Base-by-base conservation (phyloP, 108 stramenopile genomes). In the Skeletonema costatum region DNA sequence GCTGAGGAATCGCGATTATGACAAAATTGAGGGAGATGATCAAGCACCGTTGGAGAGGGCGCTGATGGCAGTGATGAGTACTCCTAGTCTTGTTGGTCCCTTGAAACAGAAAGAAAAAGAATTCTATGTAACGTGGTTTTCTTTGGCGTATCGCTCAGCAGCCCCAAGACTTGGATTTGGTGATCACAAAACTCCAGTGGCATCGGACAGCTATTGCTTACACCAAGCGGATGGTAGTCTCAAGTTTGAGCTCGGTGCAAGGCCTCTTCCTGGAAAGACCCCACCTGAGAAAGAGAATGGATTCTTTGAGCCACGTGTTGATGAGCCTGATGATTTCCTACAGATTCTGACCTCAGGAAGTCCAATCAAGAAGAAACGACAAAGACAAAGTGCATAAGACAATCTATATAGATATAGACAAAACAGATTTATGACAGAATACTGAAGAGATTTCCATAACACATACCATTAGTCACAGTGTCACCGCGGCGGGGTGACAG, bases 71-170 rank as follows among this genome's bases (percentile, higher is more conserved):
- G 64, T 96, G 4, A 82, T 96, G 19, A 72, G 80, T 30, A 89
- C 89, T 14, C 75, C 75, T 16, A 93, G 91, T 74, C 82, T 96
- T 36, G 92, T 93, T 10, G 95, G 95, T n/a, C 94, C 92, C 19
- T 74, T 92, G 69, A 73, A 78, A 68, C 68, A 81, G 21, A 83
- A 76, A 42, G 95, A 96, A 75, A 91, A 88, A 9, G 89, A 90
- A 32, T 92, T 96, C 60, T 88, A 82, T 50, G 85, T 77, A 1
- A 77, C 88, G 19, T 92, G 91, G 92, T 84, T 96, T 17, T 75
- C 86, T 36, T 80, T 88, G 50, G 95, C 91, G 0, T 96, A 96
- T 70, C 84, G 95, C 42, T 92, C 92, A 1, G 93, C 89, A 64
- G 86, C 88, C 1, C 69, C 76, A n/a, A 64, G 85, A n/a, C 71